These are phyloP conservation scores for Saccharomycopsis olivae DNA, from an alignment of 805 yeast species.

Conservation along the genomic window DNA sequence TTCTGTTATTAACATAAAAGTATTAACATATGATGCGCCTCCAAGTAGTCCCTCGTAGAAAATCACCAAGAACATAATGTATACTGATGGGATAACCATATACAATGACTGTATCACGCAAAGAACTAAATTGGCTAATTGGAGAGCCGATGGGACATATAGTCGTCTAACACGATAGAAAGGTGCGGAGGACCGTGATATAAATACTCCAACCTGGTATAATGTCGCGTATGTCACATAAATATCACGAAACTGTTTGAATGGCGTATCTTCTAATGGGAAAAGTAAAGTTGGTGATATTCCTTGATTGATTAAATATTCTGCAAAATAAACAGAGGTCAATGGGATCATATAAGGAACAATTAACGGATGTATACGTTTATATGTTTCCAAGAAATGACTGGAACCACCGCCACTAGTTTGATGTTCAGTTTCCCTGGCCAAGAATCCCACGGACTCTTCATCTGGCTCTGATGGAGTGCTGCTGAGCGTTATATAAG, in stretches of 20 bases:
- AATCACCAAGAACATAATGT: conserved; percentile 49
- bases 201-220: conserved; percentile 87
- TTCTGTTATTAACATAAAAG: conserved; percentile 70
- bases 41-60: conserved; percentile 89
- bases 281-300: conserved; percentile 80
- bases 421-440: neutral
- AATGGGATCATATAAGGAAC: conserved; percentile 76
- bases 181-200: conserved; percentile 76
- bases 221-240: conserved; percentile 86
- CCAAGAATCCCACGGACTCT: conserved; percentile 6
- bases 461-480: neutral
- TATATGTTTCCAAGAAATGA: conserved; percentile 21
- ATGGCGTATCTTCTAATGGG: conserved; percentile 62
- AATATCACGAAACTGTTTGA: conserved; percentile 63
- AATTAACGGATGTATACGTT: conserved; percentile 33
- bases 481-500: no score
- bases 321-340: conserved; percentile 72
- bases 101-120: conserved; percentile 56
- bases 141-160: conserved; percentile 56
- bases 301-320: conserved; percentile 86
- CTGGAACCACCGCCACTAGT: neutral
- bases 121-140: conserved; percentile 48
- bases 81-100: conserved; percentile 47
- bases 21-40: conserved; percentile 83
- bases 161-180: conserved; percentile 48